A percentile compares a stretch with the other conserved stretches of the same genome.
phyloP scores from a whole-genome alignment of 192 early-diverging fungal species.

The Umbelopsis vinacea region DNA sequence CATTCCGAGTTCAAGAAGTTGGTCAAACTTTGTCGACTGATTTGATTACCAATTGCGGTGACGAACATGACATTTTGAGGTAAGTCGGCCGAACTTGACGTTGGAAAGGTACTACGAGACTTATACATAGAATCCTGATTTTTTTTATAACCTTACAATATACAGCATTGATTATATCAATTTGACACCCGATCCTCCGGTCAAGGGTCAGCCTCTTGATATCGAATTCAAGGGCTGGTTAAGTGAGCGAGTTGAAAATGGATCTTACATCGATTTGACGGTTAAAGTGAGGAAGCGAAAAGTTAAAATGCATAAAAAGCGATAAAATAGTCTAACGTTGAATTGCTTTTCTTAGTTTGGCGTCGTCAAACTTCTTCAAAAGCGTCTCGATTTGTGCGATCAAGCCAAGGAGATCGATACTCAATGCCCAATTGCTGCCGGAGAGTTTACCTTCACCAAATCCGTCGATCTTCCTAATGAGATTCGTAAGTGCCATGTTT shows the following conservation, averaged over 20 bases:
- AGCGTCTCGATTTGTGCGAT: slow-evolving; percentile 56
- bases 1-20: slow-evolving; percentile 9
- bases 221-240: slow-evolving; percentile 54
- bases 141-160: neutral
- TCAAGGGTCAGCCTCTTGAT: slow-evolving; percentile 45
- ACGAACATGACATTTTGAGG: slow-evolving; percentile 33
- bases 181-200: slow-evolving; percentile 54
- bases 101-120: neutral
- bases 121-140: neutral
- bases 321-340: neutral
- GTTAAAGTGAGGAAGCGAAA: slow-evolving; percentile 40
- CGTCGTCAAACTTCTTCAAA: slow-evolving; percentile 49
- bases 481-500: slow-evolving; percentile 51
- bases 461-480: slow-evolving; percentile 57
- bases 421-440: slow-evolving; percentile 50
- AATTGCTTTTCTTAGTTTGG: slow-evolving; percentile 24
- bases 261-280: slow-evolving; percentile 45
- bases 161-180: slow-evolving; percentile 47
- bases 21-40: slow-evolving; percentile 22
- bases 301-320: neutral
- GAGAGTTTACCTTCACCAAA: slow-evolving; percentile 44
- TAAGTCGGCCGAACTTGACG: slow-evolving; percentile 6
- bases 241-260: slow-evolving; percentile 42
- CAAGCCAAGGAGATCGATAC: slow-evolving; percentile 49
- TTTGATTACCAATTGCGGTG: slow-evolving; percentile 37